A percentile compares a stretch with the other conserved stretches of the same genome.
Evolutionary conservation across 257 asterid genomes (phyloP).

Genomic region (Penstemon eatonii): DNA sequence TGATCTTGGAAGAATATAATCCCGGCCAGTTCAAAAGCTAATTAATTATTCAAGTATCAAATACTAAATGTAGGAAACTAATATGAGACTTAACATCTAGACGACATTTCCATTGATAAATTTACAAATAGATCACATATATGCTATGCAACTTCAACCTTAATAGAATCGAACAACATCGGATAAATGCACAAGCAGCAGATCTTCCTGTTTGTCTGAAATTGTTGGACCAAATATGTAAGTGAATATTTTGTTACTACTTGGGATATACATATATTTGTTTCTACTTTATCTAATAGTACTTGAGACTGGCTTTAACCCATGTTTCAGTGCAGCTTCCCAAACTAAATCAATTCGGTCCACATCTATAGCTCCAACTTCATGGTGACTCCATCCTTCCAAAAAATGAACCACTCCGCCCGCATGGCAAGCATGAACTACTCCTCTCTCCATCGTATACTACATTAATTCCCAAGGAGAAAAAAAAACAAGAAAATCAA

Average conservation of each 20-base stretch:
- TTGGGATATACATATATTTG: not conserved
- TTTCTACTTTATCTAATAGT: slow-evolving; percentile 1
- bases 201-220: not conserved
- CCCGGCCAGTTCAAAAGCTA: no score
- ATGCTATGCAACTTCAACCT: not conserved
- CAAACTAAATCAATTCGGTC: slow-evolving; percentile 77
- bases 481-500: not conserved
- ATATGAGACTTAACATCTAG: not conserved
- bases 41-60: no score
- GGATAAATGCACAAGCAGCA: not conserved
- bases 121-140: slow-evolving; percentile 5
- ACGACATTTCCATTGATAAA: not conserved
- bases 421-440: slow-evolving; percentile 94
- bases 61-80: not conserved
- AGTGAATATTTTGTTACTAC: not conserved
- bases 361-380: slow-evolving; percentile 87
- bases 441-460: slow-evolving; percentile 95
- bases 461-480: slow-evolving; percentile 17
- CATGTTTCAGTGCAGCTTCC: slow-evolving; percentile 84
- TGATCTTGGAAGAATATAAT: no score
- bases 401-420: slow-evolving; percentile 79
- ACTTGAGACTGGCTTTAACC: slow-evolving; percentile 62
- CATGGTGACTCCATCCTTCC: slow-evolving; percentile 91
- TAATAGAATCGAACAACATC: slow-evolving; percentile 2
- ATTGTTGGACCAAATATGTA: slow-evolving; percentile 4